A percentile compares a stretch with the other conserved stretches of the same genome.
Evolutionary conservation across 495 filamentous ascomycete species (phyloP).

Genomic region (Xylaria bambusicola): DNA sequence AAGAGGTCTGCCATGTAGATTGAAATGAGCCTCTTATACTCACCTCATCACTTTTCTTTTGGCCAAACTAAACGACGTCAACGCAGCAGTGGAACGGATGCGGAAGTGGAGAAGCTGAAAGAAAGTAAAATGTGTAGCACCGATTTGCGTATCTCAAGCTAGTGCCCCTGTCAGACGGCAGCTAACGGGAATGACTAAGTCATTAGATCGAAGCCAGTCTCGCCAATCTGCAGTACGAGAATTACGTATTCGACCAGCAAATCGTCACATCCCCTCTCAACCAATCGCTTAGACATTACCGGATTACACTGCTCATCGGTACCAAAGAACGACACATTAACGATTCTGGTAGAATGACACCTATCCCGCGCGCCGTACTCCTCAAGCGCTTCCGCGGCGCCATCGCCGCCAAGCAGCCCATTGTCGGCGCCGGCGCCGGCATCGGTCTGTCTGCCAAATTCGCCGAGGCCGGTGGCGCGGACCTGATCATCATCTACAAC

Average conservation of each 20-base stretch:
- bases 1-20: no score
- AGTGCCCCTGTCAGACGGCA: not conserved
- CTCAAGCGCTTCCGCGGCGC: slow-evolving; percentile 55
- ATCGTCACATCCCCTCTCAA: not conserved
- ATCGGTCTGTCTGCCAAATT: slow-evolving; percentile 73
- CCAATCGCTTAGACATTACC: not conserved
- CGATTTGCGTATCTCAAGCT: no score
- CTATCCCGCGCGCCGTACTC: slow-evolving; percentile 55
- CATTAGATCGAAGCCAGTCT: not conserved
- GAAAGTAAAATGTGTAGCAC: no score
- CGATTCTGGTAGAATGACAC: no score
- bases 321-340: not conserved
- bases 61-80: not conserved
- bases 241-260: not conserved
- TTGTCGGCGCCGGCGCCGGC: slow-evolving; percentile 71
- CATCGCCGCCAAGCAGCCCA: slow-evolving; percentile 54
- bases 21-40: not conserved
- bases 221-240: not conserved
- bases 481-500: slow-evolving; percentile 74
- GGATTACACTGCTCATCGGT: not conserved
- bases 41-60: not conserved
- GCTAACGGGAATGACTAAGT: not conserved
- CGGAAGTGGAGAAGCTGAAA: slow-evolving; percentile 4
- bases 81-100: not conserved
- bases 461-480: slow-evolving; percentile 65